Evolutionary conservation across 23 red algal species (phyloP).

Genomic region (Chondrus crispus): DNA sequence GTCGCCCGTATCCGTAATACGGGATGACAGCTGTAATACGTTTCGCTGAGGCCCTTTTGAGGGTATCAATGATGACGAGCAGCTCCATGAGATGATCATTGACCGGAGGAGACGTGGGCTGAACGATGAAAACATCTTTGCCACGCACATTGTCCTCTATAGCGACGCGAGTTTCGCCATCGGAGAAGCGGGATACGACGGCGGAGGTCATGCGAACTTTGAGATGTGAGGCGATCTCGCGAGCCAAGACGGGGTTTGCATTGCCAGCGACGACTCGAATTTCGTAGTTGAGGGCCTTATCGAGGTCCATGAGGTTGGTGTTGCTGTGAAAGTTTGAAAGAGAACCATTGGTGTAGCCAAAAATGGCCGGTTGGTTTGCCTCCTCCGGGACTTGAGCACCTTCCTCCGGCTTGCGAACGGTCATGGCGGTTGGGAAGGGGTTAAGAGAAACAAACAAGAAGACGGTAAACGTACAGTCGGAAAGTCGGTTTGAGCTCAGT

Average conservation of each 20-base stretch:
- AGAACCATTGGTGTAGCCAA: slow-evolving; percentile 33
- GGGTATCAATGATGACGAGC: slow-evolving; percentile 92
- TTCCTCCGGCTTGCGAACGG: slow-evolving; percentile 15
- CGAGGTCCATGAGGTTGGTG: slow-evolving; percentile 59
- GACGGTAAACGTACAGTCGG: too few species aligned
- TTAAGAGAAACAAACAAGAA: too few species aligned
- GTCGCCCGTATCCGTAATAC: slow-evolving; percentile 96
- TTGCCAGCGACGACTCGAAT: slow-evolving; percentile 94
- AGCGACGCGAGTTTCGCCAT: slow-evolving; percentile 94
- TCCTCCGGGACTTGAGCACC: slow-evolving; percentile 41
- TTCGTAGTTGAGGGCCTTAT: slow-evolving; percentile 98
- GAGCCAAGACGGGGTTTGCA: slow-evolving; percentile 78
- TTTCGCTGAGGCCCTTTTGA: slow-evolving; percentile 99
- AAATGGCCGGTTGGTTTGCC: slow-evolving; percentile 36
- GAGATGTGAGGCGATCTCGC: slow-evolving; percentile 79
- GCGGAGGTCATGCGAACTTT: slow-evolving; percentile 71
- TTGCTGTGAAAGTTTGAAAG: slow-evolving; percentile 16
- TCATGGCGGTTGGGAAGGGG: neutral
- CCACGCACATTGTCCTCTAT: slow-evolving; percentile 98
- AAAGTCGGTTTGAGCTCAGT: too few species aligned
- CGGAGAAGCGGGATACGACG: slow-evolving; percentile 86
- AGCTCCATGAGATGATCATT: slow-evolving; percentile 99
- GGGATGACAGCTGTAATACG: slow-evolving; percentile 98
- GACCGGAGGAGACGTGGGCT: slow-evolving; percentile 96
- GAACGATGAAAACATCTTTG: slow-evolving; percentile 98